phyloP scores from a whole-genome alignment of 495 filamentous ascomycete species.

The Immersiella caudata region DNA sequence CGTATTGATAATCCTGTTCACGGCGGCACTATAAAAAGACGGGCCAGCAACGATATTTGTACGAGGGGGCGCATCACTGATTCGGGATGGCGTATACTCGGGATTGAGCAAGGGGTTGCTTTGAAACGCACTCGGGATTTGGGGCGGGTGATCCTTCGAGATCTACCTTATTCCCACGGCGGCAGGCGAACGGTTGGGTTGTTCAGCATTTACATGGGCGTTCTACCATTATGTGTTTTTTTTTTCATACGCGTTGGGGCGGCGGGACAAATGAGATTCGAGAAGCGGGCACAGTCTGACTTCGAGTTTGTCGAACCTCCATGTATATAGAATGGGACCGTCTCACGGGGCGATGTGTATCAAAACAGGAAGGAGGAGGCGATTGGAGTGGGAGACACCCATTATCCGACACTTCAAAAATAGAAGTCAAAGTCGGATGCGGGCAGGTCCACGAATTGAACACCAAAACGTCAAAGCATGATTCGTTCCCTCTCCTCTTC shows the following conservation, averaged over 20 bases:
- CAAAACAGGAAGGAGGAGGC: constrained; percentile 4
- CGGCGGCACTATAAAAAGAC: neutral
- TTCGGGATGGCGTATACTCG: constrained; percentile 3
- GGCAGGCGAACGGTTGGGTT: constrained; percentile 16
- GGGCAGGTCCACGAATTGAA: neutral
- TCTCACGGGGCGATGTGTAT: constrained; percentile 12
- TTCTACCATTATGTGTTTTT: constrained; percentile 1
- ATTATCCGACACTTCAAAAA: neutral
- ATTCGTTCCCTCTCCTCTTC: neutral
- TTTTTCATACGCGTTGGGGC: neutral
- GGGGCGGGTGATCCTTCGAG: constrained; percentile 7
- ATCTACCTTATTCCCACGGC: constrained; percentile 7
- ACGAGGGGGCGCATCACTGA: constrained; percentile 1
- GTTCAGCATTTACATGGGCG: constrained; percentile 29
- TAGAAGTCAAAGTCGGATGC: neutral
- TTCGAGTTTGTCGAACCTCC: constrained; percentile 1
- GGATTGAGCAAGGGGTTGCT: neutral
- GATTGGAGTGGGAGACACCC: neutral
- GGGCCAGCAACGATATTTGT: constrained; percentile 10
- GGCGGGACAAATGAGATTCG: neutral
- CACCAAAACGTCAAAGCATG: constrained; percentile 4
- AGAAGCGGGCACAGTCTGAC: neutral
- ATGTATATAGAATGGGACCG: constrained; percentile 27
- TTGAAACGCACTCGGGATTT: neutral
- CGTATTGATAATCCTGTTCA: constrained; percentile 16